These are phyloP conservation scores for Lactarius indigo DNA, from an alignment of 768 basidiomycete species.

Conservation along the genomic window DNA sequence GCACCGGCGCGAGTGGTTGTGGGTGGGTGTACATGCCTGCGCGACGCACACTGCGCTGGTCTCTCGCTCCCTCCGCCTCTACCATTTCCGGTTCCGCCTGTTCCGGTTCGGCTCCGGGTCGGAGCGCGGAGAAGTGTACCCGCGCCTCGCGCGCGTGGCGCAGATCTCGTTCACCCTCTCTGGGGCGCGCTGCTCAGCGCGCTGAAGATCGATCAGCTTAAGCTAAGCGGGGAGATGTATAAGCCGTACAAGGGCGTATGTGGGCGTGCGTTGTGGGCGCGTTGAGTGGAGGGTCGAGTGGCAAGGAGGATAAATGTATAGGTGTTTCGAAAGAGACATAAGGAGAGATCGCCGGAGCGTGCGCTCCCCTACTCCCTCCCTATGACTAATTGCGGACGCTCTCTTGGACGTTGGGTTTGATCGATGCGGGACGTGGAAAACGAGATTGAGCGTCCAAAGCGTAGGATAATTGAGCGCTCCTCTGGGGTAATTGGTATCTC, in stretches of 20 bases:
- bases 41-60: constrained; percentile 65
- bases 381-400: too few species aligned
- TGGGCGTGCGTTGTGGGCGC: constrained; percentile 57
- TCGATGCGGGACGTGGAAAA: too few species aligned
- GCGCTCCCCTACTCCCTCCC: too few species aligned
- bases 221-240: constrained; percentile 72
- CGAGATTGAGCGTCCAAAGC: too few species aligned
- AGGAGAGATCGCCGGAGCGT: too few species aligned
- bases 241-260: constrained; percentile 93
- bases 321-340: too few species aligned
- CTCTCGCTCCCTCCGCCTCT: constrained; percentile 59
- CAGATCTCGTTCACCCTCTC: constrained; percentile 69
- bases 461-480: too few species aligned
- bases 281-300: constrained; percentile 54
- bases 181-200: constrained; percentile 63
- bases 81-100: constrained; percentile 36
- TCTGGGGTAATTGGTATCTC: too few species aligned
- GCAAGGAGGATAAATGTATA: constrained; percentile 14
- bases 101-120: constrained; percentile 55
- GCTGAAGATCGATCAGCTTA: constrained; percentile 82
- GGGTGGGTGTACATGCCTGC: constrained; percentile 80
- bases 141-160: constrained; percentile 72
- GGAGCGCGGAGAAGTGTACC: constrained; percentile 43
- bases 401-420: too few species aligned
- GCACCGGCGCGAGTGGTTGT: constrained; percentile 55